phyloP scores from a whole-genome alignment of 176 grass and related monocot genomes.

The Canna indica region DNA sequence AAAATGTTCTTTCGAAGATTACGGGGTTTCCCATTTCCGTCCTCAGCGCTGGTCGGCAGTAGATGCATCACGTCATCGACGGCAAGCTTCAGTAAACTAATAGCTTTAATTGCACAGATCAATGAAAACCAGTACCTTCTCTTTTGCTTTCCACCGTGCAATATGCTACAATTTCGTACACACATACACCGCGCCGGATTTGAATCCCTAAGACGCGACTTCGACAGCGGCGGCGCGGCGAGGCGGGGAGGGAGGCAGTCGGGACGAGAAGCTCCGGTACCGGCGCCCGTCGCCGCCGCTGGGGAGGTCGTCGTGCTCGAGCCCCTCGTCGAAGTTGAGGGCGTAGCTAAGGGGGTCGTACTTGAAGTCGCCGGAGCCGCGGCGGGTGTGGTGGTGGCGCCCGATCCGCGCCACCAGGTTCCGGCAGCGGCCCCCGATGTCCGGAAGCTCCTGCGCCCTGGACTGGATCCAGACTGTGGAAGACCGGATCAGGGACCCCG shows the following conservation, averaged over 20 bases:
- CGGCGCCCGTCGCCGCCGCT: not conserved
- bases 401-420: constrained; percentile 1
- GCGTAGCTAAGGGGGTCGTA: constrained; percentile 51
- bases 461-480: constrained; percentile 40
- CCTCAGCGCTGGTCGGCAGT: too few species aligned
- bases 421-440: not conserved
- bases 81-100: too few species aligned
- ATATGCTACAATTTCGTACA: too few species aligned
- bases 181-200: too few species aligned
- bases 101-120: too few species aligned
- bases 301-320: not conserved
- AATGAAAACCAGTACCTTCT: too few species aligned
- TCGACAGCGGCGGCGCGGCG: not conserved
- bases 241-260: constrained; percentile 29
- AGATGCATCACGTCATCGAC: too few species aligned
- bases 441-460: not conserved
- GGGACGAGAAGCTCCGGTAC: constrained; percentile 29
- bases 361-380: constrained; percentile 20
- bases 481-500: constrained; percentile 28
- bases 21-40: too few species aligned
- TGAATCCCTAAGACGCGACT: not conserved
- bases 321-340: constrained; percentile 43
- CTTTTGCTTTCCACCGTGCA: too few species aligned
- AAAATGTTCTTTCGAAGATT: too few species aligned
- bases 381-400: not conserved